These are phyloP conservation scores for Hygrophorus pudorinus DNA, from an alignment of 768 basidiomycete species.

Conservation along the genomic window DNA sequence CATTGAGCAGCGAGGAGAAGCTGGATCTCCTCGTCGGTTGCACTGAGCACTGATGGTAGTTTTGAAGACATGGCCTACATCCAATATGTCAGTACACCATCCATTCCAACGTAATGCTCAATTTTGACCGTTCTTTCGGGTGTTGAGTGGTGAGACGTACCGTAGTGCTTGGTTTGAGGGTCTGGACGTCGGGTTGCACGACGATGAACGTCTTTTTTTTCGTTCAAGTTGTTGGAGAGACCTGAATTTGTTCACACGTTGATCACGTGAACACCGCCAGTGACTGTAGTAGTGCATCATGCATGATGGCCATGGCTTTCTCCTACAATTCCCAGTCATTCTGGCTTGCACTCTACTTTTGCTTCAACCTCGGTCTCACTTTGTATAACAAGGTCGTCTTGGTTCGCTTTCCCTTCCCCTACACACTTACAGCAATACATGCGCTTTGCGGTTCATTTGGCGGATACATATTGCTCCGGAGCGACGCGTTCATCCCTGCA, in stretches of 20 bases:
- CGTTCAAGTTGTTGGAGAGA: too few relatives aligned
- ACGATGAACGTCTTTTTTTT: constrained; percentile 19
- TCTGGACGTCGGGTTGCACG: constrained; percentile 33
- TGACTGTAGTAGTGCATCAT: too few relatives aligned
- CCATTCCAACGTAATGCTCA: constrained; percentile 28
- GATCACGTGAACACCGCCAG: too few relatives aligned
- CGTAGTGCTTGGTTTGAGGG: constrained; percentile 29
- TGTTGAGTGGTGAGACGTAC: constrained; percentile 24
- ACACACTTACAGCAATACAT: constrained; percentile 89
- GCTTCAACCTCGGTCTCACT: constrained; percentile 85
- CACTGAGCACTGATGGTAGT: constrained; percentile 86
- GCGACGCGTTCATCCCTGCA: constrained; percentile 49
- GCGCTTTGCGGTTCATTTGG: constrained; percentile 81
- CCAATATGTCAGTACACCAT: constrained; percentile 24
- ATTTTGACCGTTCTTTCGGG: constrained; percentile 19
- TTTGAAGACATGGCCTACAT: constrained; percentile 68
- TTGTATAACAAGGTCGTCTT: constrained; percentile 94
- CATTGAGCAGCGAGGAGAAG: constrained; percentile 90
- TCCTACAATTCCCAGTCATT: constrained; percentile 1
- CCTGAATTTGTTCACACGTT: too few relatives aligned
- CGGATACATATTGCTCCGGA: constrained; percentile 48
- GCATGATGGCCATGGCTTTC: too few relatives aligned
- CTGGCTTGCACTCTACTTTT: constrained; percentile 71
- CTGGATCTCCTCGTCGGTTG: constrained; percentile 97
- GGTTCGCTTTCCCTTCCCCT: constrained; percentile 89